Conservation (phyloP, 306 rosid genomes). For the Cyamopsis tetragonoloba region DNA sequence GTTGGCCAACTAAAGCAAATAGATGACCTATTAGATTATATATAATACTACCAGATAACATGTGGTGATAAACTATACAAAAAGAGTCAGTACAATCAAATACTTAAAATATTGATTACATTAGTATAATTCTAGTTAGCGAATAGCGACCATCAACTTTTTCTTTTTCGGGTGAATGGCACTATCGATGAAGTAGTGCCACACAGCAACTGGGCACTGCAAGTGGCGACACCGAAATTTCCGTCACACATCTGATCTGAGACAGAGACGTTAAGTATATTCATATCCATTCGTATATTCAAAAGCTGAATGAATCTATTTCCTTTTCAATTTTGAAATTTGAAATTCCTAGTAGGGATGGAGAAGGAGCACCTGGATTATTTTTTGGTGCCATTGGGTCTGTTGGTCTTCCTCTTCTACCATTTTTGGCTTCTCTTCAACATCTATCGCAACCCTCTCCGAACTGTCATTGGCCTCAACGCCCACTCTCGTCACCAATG, state of each 20-base stretch:
- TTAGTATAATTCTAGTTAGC: too few relatives aligned
- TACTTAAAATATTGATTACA: too few relatives aligned
- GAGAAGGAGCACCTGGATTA: conserved; percentile 44
- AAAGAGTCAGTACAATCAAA: neutral
- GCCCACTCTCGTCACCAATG: conserved; percentile 75
- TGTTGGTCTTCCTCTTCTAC: conserved; percentile 46
- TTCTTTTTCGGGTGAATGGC: too few relatives aligned
- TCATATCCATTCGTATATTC: neutral
- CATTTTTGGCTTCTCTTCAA: conserved; percentile 59
- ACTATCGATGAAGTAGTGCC: too few relatives aligned
- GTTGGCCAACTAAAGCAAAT: too few relatives aligned
- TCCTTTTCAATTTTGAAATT: neutral
- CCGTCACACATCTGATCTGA: neutral
- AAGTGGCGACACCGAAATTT: neutral
- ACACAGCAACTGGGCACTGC: neutral
- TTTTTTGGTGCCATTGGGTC: conserved; percentile 64
- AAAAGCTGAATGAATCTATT: neutral
- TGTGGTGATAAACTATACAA: neutral
- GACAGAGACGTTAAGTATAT: neutral
- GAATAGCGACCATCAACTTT: too few relatives aligned
- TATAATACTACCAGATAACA: too few relatives aligned
- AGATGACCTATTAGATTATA: too few relatives aligned
- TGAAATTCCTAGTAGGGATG: conserved; percentile 17
- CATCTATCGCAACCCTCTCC: conserved; percentile 39
- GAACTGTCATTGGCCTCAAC: conserved; percentile 76